Base-by-base conservation (phyloP, 352 stramenopile genomes). In the Hyaloperonospora brassicae region DNA sequence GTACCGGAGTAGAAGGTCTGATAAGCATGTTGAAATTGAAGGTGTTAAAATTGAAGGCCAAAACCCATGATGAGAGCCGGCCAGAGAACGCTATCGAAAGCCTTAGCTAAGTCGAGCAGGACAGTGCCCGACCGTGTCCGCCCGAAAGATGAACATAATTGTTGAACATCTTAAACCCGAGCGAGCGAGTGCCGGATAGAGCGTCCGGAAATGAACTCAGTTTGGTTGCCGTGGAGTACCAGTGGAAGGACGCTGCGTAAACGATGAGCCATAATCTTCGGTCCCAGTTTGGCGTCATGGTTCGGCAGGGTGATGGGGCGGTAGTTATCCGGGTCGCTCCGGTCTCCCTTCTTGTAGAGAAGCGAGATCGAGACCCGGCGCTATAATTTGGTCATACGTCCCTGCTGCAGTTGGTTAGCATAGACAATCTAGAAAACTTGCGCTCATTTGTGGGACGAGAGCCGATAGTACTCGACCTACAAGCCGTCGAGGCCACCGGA, bases 1-100 rank as follows among this genome's bases (percentile, higher is more conserved):
- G 55, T 68, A 1, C 35, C 36, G 0, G 13, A 11, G 13, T 47
- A 68, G 27, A 64, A 56, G 1, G 47, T 61, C n/a, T n/a, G n/a
- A n/a, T n/a, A n/a, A n/a, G n/a, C 21, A 36, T 41, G 2, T 62
- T 25, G 6, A 7, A 55, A 17, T 52, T n/a, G 12, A 53, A 46
- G 46, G 59, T 59, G 12, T 6, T 9, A 8, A 46, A 1, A 12
- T 30, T 11, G 6, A 27, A 12, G 13, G 21, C 17, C 40, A 14
- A 11, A 13, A 42, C 36, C 36, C 36, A 13, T 5, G 36, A 42
- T 7, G 5, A 68, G 21, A 2, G 52, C 59, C 13, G 48, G 23
- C 36, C 59, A 66, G 0, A 62, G 25, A 4, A 66, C 53, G 39
- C n/a, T n/a, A n/a, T n/a, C 53, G 13, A 65, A 65, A 1, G 51